These are phyloP conservation scores for Agarophyton chilense DNA, from an alignment of 23 red algal genomes.

Conservation along the genomic window DNA sequence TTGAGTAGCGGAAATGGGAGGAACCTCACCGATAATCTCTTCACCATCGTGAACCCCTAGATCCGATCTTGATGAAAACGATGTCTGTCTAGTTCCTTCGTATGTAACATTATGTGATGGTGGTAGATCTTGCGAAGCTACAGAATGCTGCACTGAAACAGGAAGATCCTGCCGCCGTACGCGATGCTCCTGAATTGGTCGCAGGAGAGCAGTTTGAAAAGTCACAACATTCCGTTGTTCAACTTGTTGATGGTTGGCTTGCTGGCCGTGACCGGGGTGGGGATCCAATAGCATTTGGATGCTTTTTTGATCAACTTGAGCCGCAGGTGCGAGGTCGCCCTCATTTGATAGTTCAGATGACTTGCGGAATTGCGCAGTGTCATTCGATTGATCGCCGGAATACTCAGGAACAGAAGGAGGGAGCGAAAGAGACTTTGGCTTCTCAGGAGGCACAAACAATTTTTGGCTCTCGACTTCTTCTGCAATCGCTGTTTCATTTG, in stretches of 20 bases:
- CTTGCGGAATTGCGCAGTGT: background rate
- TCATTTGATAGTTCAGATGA: background rate
- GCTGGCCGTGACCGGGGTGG: background rate
- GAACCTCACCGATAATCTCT: background rate
- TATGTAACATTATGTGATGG: background rate
- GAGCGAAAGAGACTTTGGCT: slow-evolving; percentile 1
- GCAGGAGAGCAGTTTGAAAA: background rate
- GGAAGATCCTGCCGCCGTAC: background rate
- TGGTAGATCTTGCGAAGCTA: background rate
- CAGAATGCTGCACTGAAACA: background rate
- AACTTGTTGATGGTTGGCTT: background rate
- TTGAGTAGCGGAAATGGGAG: background rate
- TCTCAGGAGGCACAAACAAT: background rate
- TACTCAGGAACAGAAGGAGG: slow-evolving; percentile 25
- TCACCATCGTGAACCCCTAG: background rate
- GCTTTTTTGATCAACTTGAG: background rate
- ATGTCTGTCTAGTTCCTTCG: background rate
- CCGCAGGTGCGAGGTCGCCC: background rate
- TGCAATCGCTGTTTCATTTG: background rate
- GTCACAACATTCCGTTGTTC: background rate
- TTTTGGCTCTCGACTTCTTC: background rate
- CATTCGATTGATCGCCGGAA: background rate
- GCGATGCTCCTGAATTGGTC: background rate
- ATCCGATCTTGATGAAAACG: slow-evolving; percentile 19
- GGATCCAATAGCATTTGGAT: background rate